Evolutionary conservation across 1,139 yeast genomes (phyloP).

Genomic region (Yamadazyma mexicana): DNA sequence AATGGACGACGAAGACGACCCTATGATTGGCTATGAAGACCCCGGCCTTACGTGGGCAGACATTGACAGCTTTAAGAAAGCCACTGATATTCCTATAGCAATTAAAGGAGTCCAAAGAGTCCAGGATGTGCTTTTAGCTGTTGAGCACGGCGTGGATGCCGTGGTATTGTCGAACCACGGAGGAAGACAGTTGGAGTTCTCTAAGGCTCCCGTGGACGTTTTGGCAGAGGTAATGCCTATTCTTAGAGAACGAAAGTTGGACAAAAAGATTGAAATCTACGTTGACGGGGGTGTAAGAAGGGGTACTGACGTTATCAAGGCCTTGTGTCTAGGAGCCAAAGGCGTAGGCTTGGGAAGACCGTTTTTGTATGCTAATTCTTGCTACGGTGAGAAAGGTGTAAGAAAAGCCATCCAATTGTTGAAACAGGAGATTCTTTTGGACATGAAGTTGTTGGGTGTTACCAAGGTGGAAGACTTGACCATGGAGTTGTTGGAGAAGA

Average conservation of each 20-base stretch:
- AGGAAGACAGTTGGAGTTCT: constrained; percentile 53
- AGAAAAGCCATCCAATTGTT: constrained; percentile 41
- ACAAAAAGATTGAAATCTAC: constrained; percentile 41
- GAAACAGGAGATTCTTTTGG: constrained; percentile 44
- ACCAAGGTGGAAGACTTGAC: constrained; percentile 36
- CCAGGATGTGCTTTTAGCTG: constrained; percentile 51
- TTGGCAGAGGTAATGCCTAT: constrained; percentile 47
- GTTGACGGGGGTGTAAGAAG: constrained; percentile 58
- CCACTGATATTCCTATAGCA: constrained; percentile 34
- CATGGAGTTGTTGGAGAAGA: constrained; percentile 17
- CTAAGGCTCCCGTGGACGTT: constrained; percentile 49
- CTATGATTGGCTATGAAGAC: constrained; percentile 8
- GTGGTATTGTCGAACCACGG: constrained; percentile 58
- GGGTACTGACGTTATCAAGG: constrained; percentile 55
- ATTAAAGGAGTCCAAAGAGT: constrained; percentile 54
- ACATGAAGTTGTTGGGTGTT: constrained; percentile 49
- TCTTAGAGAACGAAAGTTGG: constrained; percentile 33
- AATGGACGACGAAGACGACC: constrained; percentile 11
- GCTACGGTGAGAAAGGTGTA: constrained; percentile 53
- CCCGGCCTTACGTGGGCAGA: constrained; percentile 22
- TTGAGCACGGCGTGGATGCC: constrained; percentile 47
- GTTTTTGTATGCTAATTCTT: constrained; percentile 46
- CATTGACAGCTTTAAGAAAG: constrained; percentile 18
- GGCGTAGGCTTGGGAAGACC: constrained; percentile 57
- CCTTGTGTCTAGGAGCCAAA: constrained; percentile 56